Conservation (phyloP, 768 basidiomycete species). For the Xanthoconium purpureum region DNA sequence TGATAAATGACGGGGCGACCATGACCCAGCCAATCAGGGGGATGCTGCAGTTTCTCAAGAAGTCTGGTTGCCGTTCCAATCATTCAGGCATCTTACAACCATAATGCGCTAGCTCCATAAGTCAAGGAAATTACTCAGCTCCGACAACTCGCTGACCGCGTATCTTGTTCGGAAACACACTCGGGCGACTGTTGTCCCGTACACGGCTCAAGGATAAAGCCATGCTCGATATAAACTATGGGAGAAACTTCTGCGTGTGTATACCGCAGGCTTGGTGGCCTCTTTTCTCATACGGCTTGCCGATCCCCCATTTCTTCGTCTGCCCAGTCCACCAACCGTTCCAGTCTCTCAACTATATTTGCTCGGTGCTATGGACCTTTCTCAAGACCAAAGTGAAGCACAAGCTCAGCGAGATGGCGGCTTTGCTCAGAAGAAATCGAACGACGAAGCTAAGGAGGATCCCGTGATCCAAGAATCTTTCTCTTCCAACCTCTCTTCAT, state of each 20-base stretch:
- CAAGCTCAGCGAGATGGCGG: neutral
- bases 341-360: neutral
- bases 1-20: neutral
- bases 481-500: neutral
- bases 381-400: neutral
- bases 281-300: neutral
- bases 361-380: neutral
- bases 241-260: neutral
- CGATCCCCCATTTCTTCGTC: neutral
- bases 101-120: neutral
- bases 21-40: conserved; percentile 5
- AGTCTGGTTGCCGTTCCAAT: neutral
- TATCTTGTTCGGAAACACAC: neutral
- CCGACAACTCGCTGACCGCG: neutral
- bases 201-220: conserved; percentile 16
- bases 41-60: neutral
- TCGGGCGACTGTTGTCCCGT: neutral
- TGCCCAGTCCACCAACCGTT: neutral
- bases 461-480: neutral
- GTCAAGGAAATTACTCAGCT: neutral
- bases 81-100: neutral
- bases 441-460: neutral
- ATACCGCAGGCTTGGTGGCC: neutral
- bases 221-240: conserved; percentile 8
- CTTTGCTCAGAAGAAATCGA: neutral